Percentiles rank a stretch among this genome's conserved stretches.
Conservation (phyloP, 352 stramenopile genomes). For the Globisporangium ultimum region DNA sequence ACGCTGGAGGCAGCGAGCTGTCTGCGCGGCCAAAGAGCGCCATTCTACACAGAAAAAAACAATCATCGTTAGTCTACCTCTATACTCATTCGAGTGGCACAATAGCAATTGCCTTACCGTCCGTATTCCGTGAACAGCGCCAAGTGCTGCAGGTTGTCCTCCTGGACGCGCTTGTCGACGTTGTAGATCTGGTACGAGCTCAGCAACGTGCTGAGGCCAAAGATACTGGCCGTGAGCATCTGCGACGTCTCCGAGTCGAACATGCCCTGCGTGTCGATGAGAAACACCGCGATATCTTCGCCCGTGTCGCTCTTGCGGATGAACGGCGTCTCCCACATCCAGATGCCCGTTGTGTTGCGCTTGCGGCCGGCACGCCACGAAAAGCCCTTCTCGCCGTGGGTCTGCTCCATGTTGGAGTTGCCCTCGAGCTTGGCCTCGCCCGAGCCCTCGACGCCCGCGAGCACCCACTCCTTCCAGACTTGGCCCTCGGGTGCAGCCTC, state of each 20-base stretch:
- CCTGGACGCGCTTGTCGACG: conserved; percentile 98
- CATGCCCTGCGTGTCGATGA: conserved; percentile 99
- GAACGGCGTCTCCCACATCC: conserved; percentile 99
- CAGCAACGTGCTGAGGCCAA: conserved; percentile 96
- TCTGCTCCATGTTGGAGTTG: conserved; percentile 83
- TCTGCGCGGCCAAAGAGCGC: conserved; percentile 60
- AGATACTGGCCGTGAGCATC: conserved; percentile 98
- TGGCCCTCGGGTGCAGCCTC: conserved; percentile 27
- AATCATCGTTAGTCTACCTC: neutral
- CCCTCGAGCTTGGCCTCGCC: conserved; percentile 67
- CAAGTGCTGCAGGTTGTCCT: conserved; percentile 99
- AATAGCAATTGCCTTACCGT: conserved; percentile 46
- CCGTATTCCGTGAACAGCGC: conserved; percentile 99
- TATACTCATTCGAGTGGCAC: neutral
- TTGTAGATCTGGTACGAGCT: conserved; percentile 99
- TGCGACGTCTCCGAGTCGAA: conserved; percentile 99
- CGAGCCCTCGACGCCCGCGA: conserved; percentile 50
- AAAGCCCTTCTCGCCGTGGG: conserved; percentile 88
- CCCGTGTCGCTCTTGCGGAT: conserved; percentile 86
- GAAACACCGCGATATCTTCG: conserved; percentile 92
- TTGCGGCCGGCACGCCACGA: conserved; percentile 95
- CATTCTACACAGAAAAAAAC: conserved; percentile 37
- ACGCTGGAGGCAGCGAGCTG: conserved; percentile 18
- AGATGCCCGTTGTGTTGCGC: conserved; percentile 98
- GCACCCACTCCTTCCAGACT: conserved; percentile 64